phyloP scores from a whole-genome alignment of 2,329 filamentous ascomycete genomes.

The Zasmidium angulare region DNA sequence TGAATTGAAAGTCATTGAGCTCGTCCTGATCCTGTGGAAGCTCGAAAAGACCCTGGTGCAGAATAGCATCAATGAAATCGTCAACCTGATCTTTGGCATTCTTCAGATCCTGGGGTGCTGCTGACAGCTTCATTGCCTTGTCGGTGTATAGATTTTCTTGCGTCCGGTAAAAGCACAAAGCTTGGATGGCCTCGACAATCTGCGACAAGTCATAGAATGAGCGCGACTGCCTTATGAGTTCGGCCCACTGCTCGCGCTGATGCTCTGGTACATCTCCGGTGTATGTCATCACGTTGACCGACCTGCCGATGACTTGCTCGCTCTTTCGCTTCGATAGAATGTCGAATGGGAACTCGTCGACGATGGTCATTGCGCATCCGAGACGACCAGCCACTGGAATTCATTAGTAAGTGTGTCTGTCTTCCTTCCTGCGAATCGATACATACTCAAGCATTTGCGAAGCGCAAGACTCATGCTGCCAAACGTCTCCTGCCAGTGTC shows the following conservation, averaged over 20 bases:
- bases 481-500: slow-evolving; percentile 71
- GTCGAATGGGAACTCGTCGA: slow-evolving; percentile 51
- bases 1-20: slow-evolving; percentile 59
- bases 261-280: slow-evolving; percentile 14
- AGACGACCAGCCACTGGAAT: slow-evolving; percentile 48
- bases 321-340: slow-evolving; percentile 45
- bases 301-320: slow-evolving; percentile 40
- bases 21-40: slow-evolving; percentile 47
- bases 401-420: slow-evolving; percentile 18
- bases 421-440: not conserved
- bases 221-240: slow-evolving; percentile 30
- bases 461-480: slow-evolving; percentile 70
- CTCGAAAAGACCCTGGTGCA: slow-evolving; percentile 33
- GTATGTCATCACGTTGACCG: slow-evolving; percentile 39
- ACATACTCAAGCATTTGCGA: slow-evolving; percentile 79
- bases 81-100: slow-evolving; percentile 42
- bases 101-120: slow-evolving; percentile 33
- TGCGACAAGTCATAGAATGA: slow-evolving; percentile 46
- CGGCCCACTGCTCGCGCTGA: slow-evolving; percentile 22
- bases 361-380: slow-evolving; percentile 56
- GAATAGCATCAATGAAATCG: slow-evolving; percentile 38
- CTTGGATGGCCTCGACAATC: slow-evolving; percentile 42
- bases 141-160: slow-evolving; percentile 41
- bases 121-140: slow-evolving; percentile 19
- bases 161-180: slow-evolving; percentile 45